Base-by-base conservation (phyloP, 208 protist genomes). In the Leishmania tropica region DNA sequence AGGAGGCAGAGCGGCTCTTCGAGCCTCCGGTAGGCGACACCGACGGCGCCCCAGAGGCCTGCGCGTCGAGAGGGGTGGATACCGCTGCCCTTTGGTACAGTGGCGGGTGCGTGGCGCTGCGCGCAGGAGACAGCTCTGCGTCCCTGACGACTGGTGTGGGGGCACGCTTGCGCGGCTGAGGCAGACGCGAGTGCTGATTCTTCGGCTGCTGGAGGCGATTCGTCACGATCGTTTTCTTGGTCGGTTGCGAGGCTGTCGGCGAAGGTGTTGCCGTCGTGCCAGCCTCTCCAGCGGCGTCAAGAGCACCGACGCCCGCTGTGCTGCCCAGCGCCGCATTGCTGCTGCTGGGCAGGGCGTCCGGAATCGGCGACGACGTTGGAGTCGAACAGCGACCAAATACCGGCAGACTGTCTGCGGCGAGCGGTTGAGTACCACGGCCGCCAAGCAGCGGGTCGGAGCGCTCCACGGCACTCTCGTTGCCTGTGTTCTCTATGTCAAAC, bases 171-270 rank as follows among this genome's bases (percentile, higher is more conserved):
- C 47, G 67, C 47, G 79, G 45, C 8, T 72, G 78, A 28, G 71
- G 75, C 31, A 76, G 62, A 13, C 71, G 81, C 8, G 68, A 40
- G 31, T 86, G 75, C 0, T 68, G 42, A 19, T 53, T 45, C 45
- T 68, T 48, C 15, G 8, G 72, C 35, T 70, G 67, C 56, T 78
- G 80, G 19, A 88, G 79, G 47, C 64, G 85, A 47, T 93, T 88
- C 35, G 81, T 87, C 13, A 90, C 80, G 47, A 94, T 48, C 3
- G 83, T 91, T 62, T 90, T 88, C 37, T 84, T 85, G 10, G 76
- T 21, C 56, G 28, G 75, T n/a, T 10, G 31, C 37, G 56, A 11
- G 11, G 68, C 13, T 40, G 17, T 31, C 51, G 56, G 3, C 6
- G 79, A 76, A 37, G 71, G n/a, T 21, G 42, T 54, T 65, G 65